These are phyloP conservation scores for Ogataea thermomethanolica DNA, from an alignment of 805 yeast genomes.

Conservation along the genomic window DNA sequence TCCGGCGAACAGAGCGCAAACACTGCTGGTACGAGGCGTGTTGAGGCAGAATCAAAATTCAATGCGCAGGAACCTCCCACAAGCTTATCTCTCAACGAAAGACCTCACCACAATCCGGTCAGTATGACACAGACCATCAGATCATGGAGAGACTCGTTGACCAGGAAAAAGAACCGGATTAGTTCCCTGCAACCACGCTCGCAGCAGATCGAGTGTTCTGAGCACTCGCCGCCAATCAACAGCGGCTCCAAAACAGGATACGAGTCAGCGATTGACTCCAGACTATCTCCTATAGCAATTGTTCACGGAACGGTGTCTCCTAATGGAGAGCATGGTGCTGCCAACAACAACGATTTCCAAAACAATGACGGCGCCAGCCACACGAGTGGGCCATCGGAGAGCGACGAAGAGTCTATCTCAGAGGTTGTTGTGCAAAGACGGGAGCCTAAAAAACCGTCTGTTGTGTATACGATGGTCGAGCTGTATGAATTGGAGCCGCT, in stretches of 20 bases:
- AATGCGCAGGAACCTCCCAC: too few relatives aligned
- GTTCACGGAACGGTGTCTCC: constrained; percentile 17
- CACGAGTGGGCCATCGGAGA: too few relatives aligned
- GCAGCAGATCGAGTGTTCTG: not conserved
- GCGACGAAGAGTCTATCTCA: too few relatives aligned
- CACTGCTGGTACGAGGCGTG: not conserved
- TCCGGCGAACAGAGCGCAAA: not conserved
- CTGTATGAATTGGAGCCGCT: constrained; percentile 19
- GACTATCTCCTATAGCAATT: constrained; percentile 20
- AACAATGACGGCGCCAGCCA: too few relatives aligned
- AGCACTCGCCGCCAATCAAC: constrained; percentile 1
- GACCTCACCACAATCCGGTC: not conserved
- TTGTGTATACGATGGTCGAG: constrained; percentile 17
- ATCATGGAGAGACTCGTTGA: constrained; percentile 2
- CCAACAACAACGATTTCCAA: too few relatives aligned
- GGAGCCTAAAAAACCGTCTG: not conserved
- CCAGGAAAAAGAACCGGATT: not conserved
- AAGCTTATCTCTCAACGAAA: not conserved
- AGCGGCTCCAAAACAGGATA: constrained; percentile 7
- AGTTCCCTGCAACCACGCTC: not conserved
- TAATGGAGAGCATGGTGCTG: not conserved
- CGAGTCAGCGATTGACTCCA: constrained; percentile 14
- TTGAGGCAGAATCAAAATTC: too few relatives aligned
- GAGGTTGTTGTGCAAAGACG: too few relatives aligned
- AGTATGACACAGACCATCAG: not conserved